Percentiles rank a stretch among this genome's conserved stretches.
These are phyloP conservation scores for Wickerhamomyces sydowiorum DNA, from an alignment of 805 yeast genomes.

Conservation along the genomic window DNA sequence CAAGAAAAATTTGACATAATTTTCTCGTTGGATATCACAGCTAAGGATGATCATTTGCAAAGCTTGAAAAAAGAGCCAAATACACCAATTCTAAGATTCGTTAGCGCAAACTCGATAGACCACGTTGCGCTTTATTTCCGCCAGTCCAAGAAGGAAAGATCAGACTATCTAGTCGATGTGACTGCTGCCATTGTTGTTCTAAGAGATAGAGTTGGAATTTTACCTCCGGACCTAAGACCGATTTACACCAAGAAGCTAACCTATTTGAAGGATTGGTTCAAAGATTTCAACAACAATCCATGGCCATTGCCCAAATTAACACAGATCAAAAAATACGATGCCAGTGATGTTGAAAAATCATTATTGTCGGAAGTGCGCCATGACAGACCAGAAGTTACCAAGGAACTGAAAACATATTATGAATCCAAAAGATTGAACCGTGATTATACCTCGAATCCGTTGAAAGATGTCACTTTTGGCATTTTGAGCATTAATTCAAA, in stretches of 20 bases:
- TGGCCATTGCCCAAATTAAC: slow-evolving; percentile 85
- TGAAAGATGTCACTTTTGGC: slow-evolving; percentile 50
- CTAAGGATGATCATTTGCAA: slow-evolving; percentile 33
- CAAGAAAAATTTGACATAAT: slow-evolving; percentile 45
- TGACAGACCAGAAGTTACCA: slow-evolving; percentile 36
- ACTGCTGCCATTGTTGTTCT: slow-evolving; percentile 80
- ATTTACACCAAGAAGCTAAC: slow-evolving; percentile 61
- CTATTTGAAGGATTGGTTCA: slow-evolving; percentile 59
- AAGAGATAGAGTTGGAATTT: slow-evolving; percentile 72
- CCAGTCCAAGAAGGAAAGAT: slow-evolving; percentile 21
- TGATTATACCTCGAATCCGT: slow-evolving; percentile 66
- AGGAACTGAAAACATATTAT: slow-evolving; percentile 42
- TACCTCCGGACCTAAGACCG: slow-evolving; percentile 77
- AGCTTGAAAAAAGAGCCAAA: slow-evolving; percentile 22
- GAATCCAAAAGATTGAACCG: slow-evolving; percentile 56
- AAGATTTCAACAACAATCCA: slow-evolving; percentile 29
- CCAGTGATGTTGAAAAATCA: slow-evolving; percentile 77
- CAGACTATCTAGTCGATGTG: slow-evolving; percentile 53
- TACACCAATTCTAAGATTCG: slow-evolving; percentile 61
- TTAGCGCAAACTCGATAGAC: slow-evolving; percentile 78
- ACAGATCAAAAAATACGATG: slow-evolving; percentile 51
- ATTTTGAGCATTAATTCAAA: slow-evolving; percentile 36
- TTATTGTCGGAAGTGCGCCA: slow-evolving; percentile 68
- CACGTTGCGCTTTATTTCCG: slow-evolving; percentile 61
- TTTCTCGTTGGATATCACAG: slow-evolving; percentile 59